Conservation (phyloP, 202 grass and related monocot genomes). For the Musa balbisiana region DNA sequence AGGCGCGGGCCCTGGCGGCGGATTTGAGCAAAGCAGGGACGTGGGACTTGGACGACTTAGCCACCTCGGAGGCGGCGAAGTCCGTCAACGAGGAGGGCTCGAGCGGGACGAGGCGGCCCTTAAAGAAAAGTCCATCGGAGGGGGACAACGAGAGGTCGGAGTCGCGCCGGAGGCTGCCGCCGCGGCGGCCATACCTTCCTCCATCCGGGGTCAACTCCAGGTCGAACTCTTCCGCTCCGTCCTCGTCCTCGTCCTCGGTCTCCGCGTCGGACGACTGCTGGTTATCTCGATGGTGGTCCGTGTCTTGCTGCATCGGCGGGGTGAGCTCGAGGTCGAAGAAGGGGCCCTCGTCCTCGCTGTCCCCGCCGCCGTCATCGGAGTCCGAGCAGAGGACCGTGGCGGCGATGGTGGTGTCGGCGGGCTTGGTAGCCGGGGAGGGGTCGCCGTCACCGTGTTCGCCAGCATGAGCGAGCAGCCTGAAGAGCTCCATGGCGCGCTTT, state of each 20-base stretch:
- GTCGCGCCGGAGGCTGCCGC: neutral
- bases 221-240: constrained; percentile 29
- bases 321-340: constrained; percentile 80
- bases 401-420: constrained; percentile 10
- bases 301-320: constrained; percentile 11
- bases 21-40: constrained; percentile 16
- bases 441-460: no score
- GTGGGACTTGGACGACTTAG: neutral
- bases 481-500: no score
- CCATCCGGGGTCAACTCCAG: neutral
- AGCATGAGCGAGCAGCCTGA: no score
- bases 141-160: neutral
- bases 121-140: constrained; percentile 8
- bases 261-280: constrained; percentile 14
- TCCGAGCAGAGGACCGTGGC: constrained; percentile 11
- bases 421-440: no score
- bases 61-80: neutral
- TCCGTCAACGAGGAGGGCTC: neutral
- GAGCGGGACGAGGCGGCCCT: neutral
- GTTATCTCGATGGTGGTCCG: neutral
- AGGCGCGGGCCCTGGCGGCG: constrained; percentile 21
- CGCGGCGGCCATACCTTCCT: constrained; percentile 3
- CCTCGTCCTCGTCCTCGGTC: constrained; percentile 20
- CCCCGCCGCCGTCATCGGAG: neutral
- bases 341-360: constrained; percentile 51